A percentile compares a stretch with the other conserved stretches of the same genome.
These are phyloP conservation scores for Tephrocybe sp. DNA, from an alignment of 768 basidiomycete genomes.

Conservation along the genomic window DNA sequence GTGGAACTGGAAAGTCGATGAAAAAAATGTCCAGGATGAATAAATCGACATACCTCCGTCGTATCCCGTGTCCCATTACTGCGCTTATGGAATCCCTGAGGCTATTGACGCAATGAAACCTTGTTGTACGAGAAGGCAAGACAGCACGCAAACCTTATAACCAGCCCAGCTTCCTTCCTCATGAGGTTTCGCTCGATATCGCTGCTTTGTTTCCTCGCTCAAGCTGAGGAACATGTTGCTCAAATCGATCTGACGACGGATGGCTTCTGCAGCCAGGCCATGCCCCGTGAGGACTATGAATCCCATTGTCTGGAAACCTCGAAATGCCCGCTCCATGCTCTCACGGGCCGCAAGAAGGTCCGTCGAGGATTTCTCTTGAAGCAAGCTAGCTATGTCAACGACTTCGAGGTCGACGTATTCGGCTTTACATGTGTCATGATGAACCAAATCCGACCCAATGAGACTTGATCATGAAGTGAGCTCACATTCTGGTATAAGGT, in stretches of 20 bases:
- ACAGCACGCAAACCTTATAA: background rate
- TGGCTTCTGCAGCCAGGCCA: background rate
- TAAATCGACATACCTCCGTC: background rate
- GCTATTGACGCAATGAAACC: background rate
- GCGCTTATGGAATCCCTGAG: background rate
- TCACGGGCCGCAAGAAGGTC: background rate
- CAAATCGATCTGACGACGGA: background rate
- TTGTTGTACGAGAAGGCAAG: background rate
- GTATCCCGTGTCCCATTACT: background rate
- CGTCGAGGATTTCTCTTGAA: background rate
- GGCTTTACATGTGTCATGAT: background rate
- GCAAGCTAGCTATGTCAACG: background rate
- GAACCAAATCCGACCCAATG: background rate
- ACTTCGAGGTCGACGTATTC: background rate
- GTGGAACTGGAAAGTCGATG: constrained; percentile 1
- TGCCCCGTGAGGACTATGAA: constrained; percentile 1
- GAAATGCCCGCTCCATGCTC: background rate
- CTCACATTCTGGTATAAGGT: background rate
- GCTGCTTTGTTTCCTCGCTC: background rate
- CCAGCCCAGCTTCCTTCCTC: constrained; percentile 4
- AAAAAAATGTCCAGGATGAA: background rate
- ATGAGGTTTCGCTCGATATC: background rate
- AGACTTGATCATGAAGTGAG: background rate
- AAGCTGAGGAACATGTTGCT: background rate
- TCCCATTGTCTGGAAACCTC: background rate